A percentile compares a stretch with the other conserved stretches of the same genome.
These are phyloP conservation scores for Clitopilus passeckerianus DNA, from an alignment of 768 basidiomycete genomes.

Conservation along the genomic window DNA sequence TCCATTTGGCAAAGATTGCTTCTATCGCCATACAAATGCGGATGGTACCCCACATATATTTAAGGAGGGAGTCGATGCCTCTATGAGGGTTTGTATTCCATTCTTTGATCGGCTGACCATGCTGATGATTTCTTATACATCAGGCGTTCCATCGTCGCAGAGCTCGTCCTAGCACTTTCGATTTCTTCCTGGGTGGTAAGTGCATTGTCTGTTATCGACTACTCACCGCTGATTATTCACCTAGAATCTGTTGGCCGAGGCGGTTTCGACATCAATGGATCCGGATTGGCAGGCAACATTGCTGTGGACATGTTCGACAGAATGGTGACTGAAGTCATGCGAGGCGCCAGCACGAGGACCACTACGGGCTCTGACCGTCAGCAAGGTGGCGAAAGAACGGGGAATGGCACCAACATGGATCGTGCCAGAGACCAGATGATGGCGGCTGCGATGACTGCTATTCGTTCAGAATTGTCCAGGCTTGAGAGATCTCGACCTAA, in stretches of 20 bases:
- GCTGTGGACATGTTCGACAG: slow-evolving; percentile 12
- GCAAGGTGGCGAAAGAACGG: neutral
- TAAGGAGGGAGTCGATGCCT: slow-evolving; percentile 45
- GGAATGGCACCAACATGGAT: neutral
- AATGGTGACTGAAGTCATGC: slow-evolving; percentile 9
- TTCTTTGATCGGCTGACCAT: too few relatives aligned
- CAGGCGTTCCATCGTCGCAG: neutral
- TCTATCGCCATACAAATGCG: slow-evolving; percentile 65
- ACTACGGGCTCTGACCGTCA: neutral
- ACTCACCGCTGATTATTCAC: too few relatives aligned
- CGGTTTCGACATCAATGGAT: neutral
- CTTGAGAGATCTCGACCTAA: slow-evolving; percentile 1
- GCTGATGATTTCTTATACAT: neutral
- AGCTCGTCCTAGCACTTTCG: neutral
- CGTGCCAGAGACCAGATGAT: slow-evolving; percentile 9
- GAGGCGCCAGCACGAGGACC: neutral
- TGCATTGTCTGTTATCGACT: too few relatives aligned
- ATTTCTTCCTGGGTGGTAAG: neutral
- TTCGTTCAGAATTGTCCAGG: slow-evolving; percentile 9
- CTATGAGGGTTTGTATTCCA: slow-evolving; percentile 40
- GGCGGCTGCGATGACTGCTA: slow-evolving; percentile 11
- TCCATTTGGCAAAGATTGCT: slow-evolving; percentile 79
- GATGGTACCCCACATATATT: slow-evolving; percentile 65
- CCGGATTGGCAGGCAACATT: slow-evolving; percentile 7
- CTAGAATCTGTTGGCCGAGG: neutral